phyloP scores from a whole-genome alignment of 495 filamentous ascomycete genomes.

The Talaromyces liani region DNA sequence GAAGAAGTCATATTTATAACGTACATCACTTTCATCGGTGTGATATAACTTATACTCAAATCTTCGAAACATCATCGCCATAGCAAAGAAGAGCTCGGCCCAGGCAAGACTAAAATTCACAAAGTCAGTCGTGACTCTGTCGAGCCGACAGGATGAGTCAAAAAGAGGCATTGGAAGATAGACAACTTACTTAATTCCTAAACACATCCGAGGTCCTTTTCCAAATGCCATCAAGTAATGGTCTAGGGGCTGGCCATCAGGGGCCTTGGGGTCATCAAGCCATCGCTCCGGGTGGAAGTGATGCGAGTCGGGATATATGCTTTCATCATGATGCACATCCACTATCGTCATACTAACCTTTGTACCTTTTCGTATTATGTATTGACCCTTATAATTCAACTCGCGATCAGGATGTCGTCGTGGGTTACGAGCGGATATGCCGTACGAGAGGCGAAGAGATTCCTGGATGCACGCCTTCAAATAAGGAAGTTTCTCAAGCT shows the following conservation, averaged over 20 bases:
- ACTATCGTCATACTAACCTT: slow-evolving; percentile 33
- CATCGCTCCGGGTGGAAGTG: slow-evolving; percentile 39
- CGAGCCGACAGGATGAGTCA: background rate
- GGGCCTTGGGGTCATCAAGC: slow-evolving; percentile 22
- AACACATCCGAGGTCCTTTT: slow-evolving; percentile 39
- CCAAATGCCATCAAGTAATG: slow-evolving; percentile 41
- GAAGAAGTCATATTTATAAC: slow-evolving; percentile 27
- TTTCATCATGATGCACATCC: slow-evolving; percentile 31
- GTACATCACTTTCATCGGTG: slow-evolving; percentile 29
- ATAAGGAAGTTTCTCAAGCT: slow-evolving; percentile 28
- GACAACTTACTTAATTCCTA: slow-evolving; percentile 39
- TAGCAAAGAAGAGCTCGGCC: slow-evolving; percentile 26
- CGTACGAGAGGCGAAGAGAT: slow-evolving; percentile 28
- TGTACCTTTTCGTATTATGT: slow-evolving; percentile 8
- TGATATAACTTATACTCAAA: slow-evolving; percentile 26
- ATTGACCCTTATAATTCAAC: slow-evolving; percentile 12
- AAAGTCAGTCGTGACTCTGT: background rate
- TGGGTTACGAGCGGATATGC: slow-evolving; percentile 16
- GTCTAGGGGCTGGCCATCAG: slow-evolving; percentile 25
- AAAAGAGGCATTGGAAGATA: background rate
- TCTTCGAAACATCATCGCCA: slow-evolving; percentile 23
- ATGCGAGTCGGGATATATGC: slow-evolving; percentile 32
- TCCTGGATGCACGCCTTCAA: slow-evolving; percentile 38
- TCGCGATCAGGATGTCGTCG: slow-evolving; percentile 17
- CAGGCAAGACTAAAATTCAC: slow-evolving; percentile 19